Percentiles rank a stretch among this genome's conserved stretches.
phyloP scores from a whole-genome alignment of 2,329 filamentous ascomycete genomes.

The Paracorniculantispora psalliotae region DNA sequence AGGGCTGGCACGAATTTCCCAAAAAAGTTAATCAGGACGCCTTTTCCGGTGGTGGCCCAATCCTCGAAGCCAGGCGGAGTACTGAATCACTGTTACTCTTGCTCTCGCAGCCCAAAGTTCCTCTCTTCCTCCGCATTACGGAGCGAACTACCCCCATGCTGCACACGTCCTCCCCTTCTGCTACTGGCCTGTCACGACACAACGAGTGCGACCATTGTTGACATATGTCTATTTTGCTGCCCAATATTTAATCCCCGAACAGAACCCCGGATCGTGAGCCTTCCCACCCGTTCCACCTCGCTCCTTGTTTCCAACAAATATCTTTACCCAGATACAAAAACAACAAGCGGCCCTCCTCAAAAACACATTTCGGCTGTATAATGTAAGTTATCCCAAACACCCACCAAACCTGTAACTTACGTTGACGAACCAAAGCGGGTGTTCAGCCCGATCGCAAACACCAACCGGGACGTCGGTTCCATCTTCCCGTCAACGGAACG shows the following conservation, averaged over 20 bases:
- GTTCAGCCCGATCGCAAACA: conserved; percentile 1
- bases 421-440: conserved; percentile 2
- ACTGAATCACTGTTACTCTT: conserved; percentile 10
- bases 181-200: conserved; percentile 10
- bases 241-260: conserved; percentile 13
- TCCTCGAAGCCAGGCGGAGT: conserved; percentile 1
- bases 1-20: conserved; percentile 7
- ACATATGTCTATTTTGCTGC: conserved; percentile 11
- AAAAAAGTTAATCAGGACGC: not conserved
- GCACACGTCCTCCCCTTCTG: conserved; percentile 12
- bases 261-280: conserved; percentile 9
- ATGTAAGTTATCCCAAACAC: not conserved
- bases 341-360: not conserved
- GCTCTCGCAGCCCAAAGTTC: conserved; percentile 12
- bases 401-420: not conserved
- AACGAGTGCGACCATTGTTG: conserved; percentile 11
- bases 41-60: conserved; percentile 8
- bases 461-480: conserved; percentile 7
- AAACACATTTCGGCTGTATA: not conserved
- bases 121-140: conserved; percentile 10
- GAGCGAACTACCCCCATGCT: conserved; percentile 7
- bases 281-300: not conserved
- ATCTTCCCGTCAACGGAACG: conserved; percentile 9
- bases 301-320: not conserved
- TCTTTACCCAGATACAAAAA: not conserved